phyloP scores from a whole-genome alignment of 2,329 filamentous ascomycete species.

The Incumbomyces delicatus region DNA sequence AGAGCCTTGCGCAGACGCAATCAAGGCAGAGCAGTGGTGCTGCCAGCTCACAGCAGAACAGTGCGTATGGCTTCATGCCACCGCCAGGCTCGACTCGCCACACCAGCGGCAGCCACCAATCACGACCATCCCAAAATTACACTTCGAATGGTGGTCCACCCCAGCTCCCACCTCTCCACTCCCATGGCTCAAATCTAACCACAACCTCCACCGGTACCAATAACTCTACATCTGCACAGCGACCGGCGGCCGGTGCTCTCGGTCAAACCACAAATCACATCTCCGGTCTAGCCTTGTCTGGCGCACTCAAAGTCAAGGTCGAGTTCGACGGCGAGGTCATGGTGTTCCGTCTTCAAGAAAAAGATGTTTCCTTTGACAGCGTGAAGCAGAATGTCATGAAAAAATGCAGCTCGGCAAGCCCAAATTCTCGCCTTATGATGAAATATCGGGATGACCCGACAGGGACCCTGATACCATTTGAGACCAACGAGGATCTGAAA shows the following conservation, averaged over 20 bases:
- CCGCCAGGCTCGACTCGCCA: constrained; percentile 22
- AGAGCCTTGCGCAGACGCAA: constrained; percentile 55
- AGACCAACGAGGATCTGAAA: constrained; percentile 72
- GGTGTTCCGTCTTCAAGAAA: not conserved
- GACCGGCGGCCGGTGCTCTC: constrained; percentile 1
- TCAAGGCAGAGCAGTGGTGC: constrained; percentile 52
- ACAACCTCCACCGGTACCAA: constrained; percentile 31
- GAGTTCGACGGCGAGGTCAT: not conserved
- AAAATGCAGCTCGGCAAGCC: not conserved
- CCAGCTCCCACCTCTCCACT: constrained; percentile 28
- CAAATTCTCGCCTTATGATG: constrained; percentile 49
- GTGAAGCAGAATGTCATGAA: not conserved
- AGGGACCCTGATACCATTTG: constrained; percentile 62
- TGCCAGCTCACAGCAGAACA: constrained; percentile 48
- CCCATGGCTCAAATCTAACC: constrained; percentile 45
- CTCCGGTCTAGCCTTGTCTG: not conserved
- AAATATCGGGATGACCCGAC: constrained; percentile 79
- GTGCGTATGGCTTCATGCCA: constrained; percentile 46
- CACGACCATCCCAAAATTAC: constrained; percentile 17
- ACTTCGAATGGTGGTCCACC: constrained; percentile 20
- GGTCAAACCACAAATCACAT: not conserved
- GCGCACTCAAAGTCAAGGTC: not conserved
- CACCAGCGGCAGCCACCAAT: constrained; percentile 33
- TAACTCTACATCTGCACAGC: constrained; percentile 13
- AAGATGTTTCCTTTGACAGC: not conserved